Evolutionary conservation across 1,139 yeast genomes (phyloP).

Genomic region (Hanseniaspora uvarum): DNA sequence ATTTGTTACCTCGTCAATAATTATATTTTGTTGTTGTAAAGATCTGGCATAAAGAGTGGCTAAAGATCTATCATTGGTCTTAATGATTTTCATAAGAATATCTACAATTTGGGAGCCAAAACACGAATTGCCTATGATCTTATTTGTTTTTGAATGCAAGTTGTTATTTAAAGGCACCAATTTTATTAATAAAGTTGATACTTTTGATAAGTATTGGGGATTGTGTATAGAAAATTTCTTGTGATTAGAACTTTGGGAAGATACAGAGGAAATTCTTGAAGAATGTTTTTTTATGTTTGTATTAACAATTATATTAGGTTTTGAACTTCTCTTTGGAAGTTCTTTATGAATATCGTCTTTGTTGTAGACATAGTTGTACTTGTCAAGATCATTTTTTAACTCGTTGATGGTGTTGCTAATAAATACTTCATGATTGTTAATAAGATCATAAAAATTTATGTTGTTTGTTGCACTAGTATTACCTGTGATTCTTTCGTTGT

Average conservation of each 20-base stretch:
- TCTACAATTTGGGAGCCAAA: slow-evolving; percentile 94
- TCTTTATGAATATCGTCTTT: slow-evolving; percentile 13
- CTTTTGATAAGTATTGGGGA: slow-evolving; percentile 80
- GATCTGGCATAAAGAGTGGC: slow-evolving; percentile 85
- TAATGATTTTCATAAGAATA: slow-evolving; percentile 67
- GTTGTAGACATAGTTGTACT: slow-evolving; percentile 18
- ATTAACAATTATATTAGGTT: neutral
- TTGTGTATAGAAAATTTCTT: slow-evolving; percentile 39
- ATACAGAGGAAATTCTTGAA: slow-evolving; percentile 18
- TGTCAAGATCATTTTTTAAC: slow-evolving; percentile 23
- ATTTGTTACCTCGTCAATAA: slow-evolving; percentile 92
- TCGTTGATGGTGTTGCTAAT: slow-evolving; percentile 16
- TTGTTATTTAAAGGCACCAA: slow-evolving; percentile 63
- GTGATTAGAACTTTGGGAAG: slow-evolving; percentile 39
- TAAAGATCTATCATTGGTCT: slow-evolving; percentile 83
- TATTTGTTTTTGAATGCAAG: slow-evolving; percentile 53
- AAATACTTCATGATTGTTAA: slow-evolving; percentile 1
- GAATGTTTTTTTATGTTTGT: slow-evolving; percentile 25
- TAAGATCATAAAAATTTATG: slow-evolving; percentile 1
- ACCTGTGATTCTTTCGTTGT: neutral
- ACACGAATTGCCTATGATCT: slow-evolving; percentile 87
- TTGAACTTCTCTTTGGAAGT: neutral
- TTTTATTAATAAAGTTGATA: slow-evolving; percentile 69
- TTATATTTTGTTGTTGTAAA: slow-evolving; percentile 84
- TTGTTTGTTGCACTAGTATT: neutral